phyloP scores from a whole-genome alignment of 352 stramenopile genomes.

The Phytophthora colocasiae region DNA sequence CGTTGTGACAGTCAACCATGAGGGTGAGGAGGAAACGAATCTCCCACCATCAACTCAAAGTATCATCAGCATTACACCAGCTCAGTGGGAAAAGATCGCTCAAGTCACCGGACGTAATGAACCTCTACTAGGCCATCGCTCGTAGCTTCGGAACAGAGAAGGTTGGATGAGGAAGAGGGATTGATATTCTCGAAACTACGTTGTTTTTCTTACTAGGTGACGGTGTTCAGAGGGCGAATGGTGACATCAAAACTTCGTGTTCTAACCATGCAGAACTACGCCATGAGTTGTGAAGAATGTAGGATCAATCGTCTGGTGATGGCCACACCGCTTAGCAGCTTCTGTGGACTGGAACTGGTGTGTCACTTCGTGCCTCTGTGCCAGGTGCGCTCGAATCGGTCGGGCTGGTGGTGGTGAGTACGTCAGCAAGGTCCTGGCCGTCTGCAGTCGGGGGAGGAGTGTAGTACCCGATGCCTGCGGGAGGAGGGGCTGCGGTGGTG shows the following conservation, averaged over 20 bases:
- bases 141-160: constrained; percentile 12
- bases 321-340: constrained; percentile 19
- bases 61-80: constrained; percentile 84
- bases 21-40: constrained; percentile 54
- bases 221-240: neutral
- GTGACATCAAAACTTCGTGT: constrained; percentile 26
- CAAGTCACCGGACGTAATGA: constrained; percentile 48
- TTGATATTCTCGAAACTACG: constrained; percentile 29
- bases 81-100: constrained; percentile 71
- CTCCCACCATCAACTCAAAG: constrained; percentile 72
- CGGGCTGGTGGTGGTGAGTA: constrained; percentile 10
- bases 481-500: neutral
- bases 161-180: constrained; percentile 1
- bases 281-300: constrained; percentile 15
- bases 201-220: constrained; percentile 3
- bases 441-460: constrained; percentile 14
- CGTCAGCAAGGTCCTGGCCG: constrained; percentile 20
- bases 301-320: constrained; percentile 5
- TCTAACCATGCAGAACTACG: constrained; percentile 24
- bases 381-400: neutral
- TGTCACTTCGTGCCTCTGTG: too few relatives aligned
- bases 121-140: constrained; percentile 73
- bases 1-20: constrained; percentile 60
- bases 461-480: constrained; percentile 22
- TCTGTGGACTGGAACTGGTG: constrained; percentile 4